Conservation (phyloP, 2,329 filamentous ascomycete species). For the Xylariales sp. region DNA sequence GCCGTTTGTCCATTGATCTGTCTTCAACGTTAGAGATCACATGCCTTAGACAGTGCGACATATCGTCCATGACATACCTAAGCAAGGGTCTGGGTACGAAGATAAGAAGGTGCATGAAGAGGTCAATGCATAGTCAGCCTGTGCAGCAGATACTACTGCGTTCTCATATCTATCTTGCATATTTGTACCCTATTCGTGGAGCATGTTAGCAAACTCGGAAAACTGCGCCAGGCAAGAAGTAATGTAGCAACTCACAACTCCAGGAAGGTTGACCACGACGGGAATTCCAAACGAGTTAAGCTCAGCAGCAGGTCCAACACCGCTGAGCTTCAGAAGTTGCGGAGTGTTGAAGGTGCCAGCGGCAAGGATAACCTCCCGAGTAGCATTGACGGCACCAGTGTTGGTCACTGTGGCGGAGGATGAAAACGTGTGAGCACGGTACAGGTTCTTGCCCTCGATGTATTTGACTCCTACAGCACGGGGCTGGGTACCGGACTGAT, state of each 20-base stretch:
- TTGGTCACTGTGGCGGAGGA: not conserved
- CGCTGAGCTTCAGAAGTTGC: slow-evolving; percentile 27
- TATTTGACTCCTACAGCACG: slow-evolving; percentile 14
- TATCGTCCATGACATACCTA: slow-evolving; percentile 9
- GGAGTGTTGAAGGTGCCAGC: slow-evolving; percentile 26
- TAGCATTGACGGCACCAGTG: slow-evolving; percentile 7
- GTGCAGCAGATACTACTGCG: slow-evolving; percentile 12
- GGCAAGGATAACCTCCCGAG: slow-evolving; percentile 25
- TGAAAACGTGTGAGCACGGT: slow-evolving; percentile 13
- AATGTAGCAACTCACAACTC: too few species aligned
- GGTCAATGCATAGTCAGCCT: slow-evolving; percentile 3
- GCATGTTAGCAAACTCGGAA: too few species aligned
- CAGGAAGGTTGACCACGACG: slow-evolving; percentile 22
- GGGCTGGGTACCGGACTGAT: slow-evolving; percentile 9
- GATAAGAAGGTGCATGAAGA: slow-evolving; percentile 4
- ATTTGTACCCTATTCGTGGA: too few species aligned
- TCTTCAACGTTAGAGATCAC: too few species aligned
- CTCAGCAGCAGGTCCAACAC: slow-evolving; percentile 22
- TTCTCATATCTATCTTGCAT: slow-evolving; percentile 21
- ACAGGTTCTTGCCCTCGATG: slow-evolving; percentile 13
- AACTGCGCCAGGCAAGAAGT: too few species aligned
- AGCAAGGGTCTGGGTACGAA: slow-evolving; percentile 9
- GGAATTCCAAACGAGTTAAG: slow-evolving; percentile 19
- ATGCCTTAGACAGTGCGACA: too few species aligned
- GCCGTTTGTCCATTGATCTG: too few species aligned